Evolutionary conservation across 371 early-diverging fungal genomes (phyloP).

Genomic region (Smittium culicis): DNA sequence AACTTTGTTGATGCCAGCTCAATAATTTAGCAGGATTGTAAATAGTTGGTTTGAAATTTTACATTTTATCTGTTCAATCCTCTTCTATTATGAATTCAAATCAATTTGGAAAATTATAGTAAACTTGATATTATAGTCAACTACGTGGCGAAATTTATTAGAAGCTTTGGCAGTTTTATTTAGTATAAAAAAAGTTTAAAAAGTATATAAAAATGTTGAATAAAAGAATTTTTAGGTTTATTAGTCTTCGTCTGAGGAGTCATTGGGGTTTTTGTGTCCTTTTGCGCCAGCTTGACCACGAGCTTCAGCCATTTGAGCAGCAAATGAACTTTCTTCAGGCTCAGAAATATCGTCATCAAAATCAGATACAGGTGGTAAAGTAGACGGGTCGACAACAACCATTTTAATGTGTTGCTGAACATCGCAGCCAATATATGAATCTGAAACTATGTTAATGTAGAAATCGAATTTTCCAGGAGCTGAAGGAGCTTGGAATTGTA

Average conservation of each 20-base stretch:
- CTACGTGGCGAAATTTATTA: no score
- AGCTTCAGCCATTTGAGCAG: constrained; percentile 79
- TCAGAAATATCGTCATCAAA: constrained; percentile 89
- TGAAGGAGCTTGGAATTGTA: constrained; percentile 91
- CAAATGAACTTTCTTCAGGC: constrained; percentile 88
- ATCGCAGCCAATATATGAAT: constrained; percentile 74
- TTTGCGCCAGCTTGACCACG: constrained; percentile 57
- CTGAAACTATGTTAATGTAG: constrained; percentile 70
- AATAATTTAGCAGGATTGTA: no score
- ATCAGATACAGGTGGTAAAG: constrained; percentile 46
- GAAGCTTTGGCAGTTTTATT: no score
- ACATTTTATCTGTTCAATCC: no score
- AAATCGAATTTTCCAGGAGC: constrained; percentile 71
- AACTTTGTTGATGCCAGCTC: no score
- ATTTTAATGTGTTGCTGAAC: constrained; percentile 56
- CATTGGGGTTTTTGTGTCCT: constrained; percentile 31
- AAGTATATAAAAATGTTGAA: neutral
- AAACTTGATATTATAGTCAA: no score
- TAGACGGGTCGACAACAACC: constrained; percentile 43
- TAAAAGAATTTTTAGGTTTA: neutral
- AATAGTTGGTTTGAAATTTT: no score
- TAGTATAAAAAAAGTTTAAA: neutral
- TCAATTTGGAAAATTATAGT: no score
- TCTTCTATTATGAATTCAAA: no score
- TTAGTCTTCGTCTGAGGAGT: constrained; percentile 32